A percentile compares a stretch with the other conserved stretches of the same genome.
phyloP scores from a whole-genome alignment of 305 asterid species.

The Withania somnifera region DNA sequence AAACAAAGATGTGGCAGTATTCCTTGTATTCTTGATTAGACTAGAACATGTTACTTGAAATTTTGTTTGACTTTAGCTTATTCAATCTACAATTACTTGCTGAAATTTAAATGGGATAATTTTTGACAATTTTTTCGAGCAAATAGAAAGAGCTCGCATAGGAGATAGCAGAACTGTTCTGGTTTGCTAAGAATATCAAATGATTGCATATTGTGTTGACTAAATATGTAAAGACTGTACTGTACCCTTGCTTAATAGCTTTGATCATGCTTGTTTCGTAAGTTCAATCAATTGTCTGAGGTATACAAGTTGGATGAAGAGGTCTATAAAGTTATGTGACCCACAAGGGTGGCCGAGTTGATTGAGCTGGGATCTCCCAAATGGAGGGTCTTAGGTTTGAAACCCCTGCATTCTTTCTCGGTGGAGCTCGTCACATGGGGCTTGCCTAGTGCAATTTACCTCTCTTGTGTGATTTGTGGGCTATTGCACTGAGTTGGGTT shows the following conservation, averaged over 20 bases:
- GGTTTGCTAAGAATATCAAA: background rate
- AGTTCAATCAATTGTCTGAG: background rate
- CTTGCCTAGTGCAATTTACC: too few species aligned
- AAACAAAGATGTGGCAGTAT: background rate
- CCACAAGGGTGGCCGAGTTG: too few species aligned
- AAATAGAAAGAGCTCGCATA: background rate
- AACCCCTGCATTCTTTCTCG: too few species aligned
- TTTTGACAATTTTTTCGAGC: background rate
- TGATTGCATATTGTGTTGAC: background rate
- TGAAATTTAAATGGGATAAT: background rate
- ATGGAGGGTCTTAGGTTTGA: too few species aligned
- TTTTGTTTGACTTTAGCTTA: background rate
- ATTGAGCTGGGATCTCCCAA: too few species aligned
- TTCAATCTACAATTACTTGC: background rate
- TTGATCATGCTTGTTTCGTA: background rate
- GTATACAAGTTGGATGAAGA: background rate
- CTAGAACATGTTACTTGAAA: background rate
- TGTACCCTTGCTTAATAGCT: background rate
- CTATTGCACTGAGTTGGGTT: too few species aligned
- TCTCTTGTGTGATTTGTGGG: too few species aligned
- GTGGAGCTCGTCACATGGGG: too few species aligned
- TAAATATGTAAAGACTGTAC: background rate
- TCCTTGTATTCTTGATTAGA: background rate
- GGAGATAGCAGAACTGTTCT: background rate
- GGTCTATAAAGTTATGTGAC: too few species aligned